Evolutionary conservation across 2,329 filamentous ascomycete genomes (phyloP).

Genomic region (Xylariaceae sp.): DNA sequence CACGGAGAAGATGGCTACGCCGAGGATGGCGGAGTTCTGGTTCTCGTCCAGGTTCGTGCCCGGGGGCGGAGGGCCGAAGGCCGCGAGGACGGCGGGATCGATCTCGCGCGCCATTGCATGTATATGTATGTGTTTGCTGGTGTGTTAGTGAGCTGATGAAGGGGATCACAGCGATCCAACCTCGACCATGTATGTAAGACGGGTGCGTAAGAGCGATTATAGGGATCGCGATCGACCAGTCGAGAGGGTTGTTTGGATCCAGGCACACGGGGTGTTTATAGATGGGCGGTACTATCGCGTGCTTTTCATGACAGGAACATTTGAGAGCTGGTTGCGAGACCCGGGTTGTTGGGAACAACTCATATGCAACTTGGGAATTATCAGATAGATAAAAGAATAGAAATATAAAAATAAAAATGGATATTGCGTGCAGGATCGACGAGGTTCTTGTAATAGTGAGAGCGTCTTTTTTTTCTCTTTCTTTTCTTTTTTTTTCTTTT

Average conservation of each 20-base stretch:
- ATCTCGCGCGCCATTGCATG: conserved; percentile 14
- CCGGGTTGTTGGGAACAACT: too few species aligned
- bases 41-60: conserved; percentile 18
- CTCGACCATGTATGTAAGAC: not conserved
- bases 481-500: too few species aligned
- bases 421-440: too few species aligned
- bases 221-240: conserved; percentile 7
- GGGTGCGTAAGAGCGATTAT: not conserved
- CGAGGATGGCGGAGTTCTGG: conserved; percentile 20
- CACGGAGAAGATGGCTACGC: conserved; percentile 21
- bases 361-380: too few species aligned
- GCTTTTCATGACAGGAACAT: conserved; percentile 13
- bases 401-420: not conserved
- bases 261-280: too few species aligned
- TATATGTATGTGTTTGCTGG: not conserved
- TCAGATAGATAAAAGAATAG: too few species aligned
- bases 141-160: not conserved
- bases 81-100: conserved; percentile 17
- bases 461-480: too few species aligned
- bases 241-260: not conserved
- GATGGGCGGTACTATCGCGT: too few species aligned
- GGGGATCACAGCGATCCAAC: not conserved
- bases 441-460: too few species aligned
- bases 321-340: not conserved
- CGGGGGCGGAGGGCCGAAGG: conserved; percentile 19